Percentiles rank a stretch among this genome's conserved stretches.
Conservation (phyloP, 2,329 filamentous ascomycete species). For the Zasmidium cellare region DNA sequence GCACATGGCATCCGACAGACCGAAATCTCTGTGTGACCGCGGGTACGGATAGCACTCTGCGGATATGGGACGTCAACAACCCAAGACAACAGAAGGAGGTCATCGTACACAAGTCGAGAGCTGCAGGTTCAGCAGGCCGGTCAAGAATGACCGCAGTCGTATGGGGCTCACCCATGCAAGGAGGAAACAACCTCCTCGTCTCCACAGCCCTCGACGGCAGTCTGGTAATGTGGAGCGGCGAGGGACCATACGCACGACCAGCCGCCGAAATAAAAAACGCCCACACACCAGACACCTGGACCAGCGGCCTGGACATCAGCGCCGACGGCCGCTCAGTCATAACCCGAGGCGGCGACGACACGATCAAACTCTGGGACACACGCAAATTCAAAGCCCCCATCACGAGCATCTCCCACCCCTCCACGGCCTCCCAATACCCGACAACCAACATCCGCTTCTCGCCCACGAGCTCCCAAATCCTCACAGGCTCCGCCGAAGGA, state of each 20-base stretch:
- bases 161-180: conserved; percentile 76
- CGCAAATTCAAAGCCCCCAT: conserved; percentile 92
- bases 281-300: conserved; percentile 83
- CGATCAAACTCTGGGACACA: conserved; percentile 95
- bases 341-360: conserved; percentile 84
- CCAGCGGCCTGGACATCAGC: conserved; percentile 86
- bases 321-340: conserved; percentile 87
- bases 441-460: conserved; percentile 89
- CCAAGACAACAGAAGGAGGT: conserved; percentile 88
- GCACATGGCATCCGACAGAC: conserved; percentile 87
- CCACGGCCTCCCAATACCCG: conserved; percentile 79
- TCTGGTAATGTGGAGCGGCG: conserved; percentile 86
- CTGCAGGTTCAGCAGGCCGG: conserved; percentile 82
- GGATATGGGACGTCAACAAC: conserved; percentile 96
- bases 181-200: conserved; percentile 76
- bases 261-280: conserved; percentile 81
- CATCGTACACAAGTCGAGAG: conserved; percentile 91
- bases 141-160: conserved; percentile 91
- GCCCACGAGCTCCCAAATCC: conserved; percentile 76
- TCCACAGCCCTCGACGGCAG: conserved; percentile 85
- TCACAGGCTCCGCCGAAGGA: conserved; percentile 84
- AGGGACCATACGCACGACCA: conserved; percentile 81
- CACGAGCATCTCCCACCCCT: conserved; percentile 73
- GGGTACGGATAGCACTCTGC: conserved; percentile 89
- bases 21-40: conserved; percentile 84